A percentile compares a stretch with the other conserved stretches of the same genome.
phyloP scores from a whole-genome alignment of 2,329 filamentous ascomycete species.

The Coleophoma crateriformis region DNA sequence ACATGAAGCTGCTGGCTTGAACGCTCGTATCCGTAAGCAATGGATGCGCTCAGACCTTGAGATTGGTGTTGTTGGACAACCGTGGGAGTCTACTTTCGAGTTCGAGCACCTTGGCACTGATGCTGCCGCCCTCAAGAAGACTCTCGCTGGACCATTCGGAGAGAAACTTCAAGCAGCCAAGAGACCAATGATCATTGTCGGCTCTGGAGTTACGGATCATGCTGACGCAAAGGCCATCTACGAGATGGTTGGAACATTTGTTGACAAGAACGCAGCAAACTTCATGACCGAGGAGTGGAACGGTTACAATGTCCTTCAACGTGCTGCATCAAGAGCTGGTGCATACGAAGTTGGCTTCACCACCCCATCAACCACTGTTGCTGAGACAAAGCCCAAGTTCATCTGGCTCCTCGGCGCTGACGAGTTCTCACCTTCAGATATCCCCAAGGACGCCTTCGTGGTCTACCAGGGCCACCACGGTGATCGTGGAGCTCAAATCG shows the following conservation, averaged over 20 bases:
- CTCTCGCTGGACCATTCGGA: slow-evolving; percentile 80
- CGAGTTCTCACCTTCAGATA: slow-evolving; percentile 77
- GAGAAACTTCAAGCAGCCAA: slow-evolving; percentile 86
- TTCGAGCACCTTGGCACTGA: slow-evolving; percentile 85
- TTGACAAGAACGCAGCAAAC: slow-evolving; percentile 86
- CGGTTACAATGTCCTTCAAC: slow-evolving; percentile 94
- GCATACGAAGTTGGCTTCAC: slow-evolving; percentile 96
- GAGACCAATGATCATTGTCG: slow-evolving; percentile 94
- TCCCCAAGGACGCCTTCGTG: slow-evolving; percentile 93
- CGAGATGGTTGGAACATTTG: slow-evolving; percentile 82
- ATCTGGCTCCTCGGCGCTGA: slow-evolving; percentile 96
- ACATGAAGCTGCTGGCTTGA: slow-evolving; percentile 90
- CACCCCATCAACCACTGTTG: slow-evolving; percentile 74
- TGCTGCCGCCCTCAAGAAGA: slow-evolving; percentile 74
- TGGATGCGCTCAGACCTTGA: slow-evolving; percentile 94
- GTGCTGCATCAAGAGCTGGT: slow-evolving; percentile 84
- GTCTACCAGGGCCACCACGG: slow-evolving; percentile 98
- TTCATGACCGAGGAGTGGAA: slow-evolving; percentile 92
- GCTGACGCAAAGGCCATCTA: slow-evolving; percentile 88
- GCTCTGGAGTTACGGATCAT: slow-evolving; percentile 88
- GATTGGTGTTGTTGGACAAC: slow-evolving; percentile 84
- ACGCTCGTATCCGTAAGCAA: slow-evolving; percentile 95
- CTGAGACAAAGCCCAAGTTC: slow-evolving; percentile 85
- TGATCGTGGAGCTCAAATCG: slow-evolving; percentile 86
- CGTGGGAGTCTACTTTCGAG: slow-evolving; percentile 91